Conservation (phyloP, 768 basidiomycete species). For the Mycena vulgaris region DNA sequence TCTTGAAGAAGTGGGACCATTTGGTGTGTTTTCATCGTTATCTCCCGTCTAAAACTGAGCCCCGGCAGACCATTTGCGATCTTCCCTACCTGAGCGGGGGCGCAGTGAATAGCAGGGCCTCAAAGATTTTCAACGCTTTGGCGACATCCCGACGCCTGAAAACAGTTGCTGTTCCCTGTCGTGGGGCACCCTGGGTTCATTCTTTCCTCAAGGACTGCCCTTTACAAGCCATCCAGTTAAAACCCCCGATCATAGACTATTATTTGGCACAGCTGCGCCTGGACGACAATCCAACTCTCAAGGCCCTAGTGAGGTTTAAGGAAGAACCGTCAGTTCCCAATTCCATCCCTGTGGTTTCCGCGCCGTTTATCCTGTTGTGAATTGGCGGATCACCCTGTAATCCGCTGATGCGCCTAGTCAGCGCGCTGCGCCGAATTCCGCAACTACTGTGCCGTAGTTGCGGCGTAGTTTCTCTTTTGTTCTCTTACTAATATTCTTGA, state of each 20-base stretch:
- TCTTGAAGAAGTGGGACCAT: constrained; percentile 14
- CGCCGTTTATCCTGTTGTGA: background rate
- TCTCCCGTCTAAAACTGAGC: background rate
- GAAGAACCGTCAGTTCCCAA: background rate
- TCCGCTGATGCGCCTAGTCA: too few relatives aligned
- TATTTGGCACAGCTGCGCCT: background rate
- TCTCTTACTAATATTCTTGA: too few relatives aligned
- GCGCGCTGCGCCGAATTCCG: too few relatives aligned
- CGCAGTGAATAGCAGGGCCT: background rate
- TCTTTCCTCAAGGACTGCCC: background rate
- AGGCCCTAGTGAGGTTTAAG: background rate
- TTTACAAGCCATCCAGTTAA: constrained; percentile 2
- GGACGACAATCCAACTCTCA: background rate
- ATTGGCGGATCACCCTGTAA: too few relatives aligned
- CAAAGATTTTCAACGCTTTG: background rate
- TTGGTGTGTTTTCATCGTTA: background rate
- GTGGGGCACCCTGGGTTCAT: background rate
- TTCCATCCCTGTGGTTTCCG: too few relatives aligned
- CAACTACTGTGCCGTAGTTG: too few relatives aligned
- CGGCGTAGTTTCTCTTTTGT: too few relatives aligned
- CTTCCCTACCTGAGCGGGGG: background rate
- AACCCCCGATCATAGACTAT: background rate
- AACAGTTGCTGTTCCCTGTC: background rate
- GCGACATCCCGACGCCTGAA: background rate
- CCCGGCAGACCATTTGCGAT: background rate